Evolutionary conservation across 1,284 basidiomycete genomes (phyloP), one percentile per base, ranked within the genome.

Genomic region (Tilletia indica): DNA sequence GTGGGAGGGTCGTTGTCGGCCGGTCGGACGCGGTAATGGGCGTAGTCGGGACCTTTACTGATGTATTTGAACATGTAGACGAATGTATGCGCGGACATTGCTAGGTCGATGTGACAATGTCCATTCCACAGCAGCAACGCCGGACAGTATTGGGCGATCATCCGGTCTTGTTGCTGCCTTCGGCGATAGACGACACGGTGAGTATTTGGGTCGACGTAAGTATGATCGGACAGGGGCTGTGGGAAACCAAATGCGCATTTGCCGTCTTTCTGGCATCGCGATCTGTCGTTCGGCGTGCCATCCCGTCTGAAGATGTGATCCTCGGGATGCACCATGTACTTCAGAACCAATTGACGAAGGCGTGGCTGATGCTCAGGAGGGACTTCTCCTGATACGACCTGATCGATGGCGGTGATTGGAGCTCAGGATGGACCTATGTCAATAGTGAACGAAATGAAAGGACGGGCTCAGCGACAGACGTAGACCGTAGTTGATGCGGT

Each of bases 51-150:
- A 19, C 51, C 51, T 31, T 54, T 54, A 31, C 4, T 6, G n/a
- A 54, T 54, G 51, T 54, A 54, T 54, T 54, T 54, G 51, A 54
- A 61, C 21, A 61, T 31, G 34, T 61, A 61, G 19, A 61, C 9
- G 34, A 61, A 61, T 14, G 58, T 16, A 4, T 61, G 19, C 6
- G 25, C 3, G 5, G 58, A 61, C 8, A 34, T 4, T 14, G 25
- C 14, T 4, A 61, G 4, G 8, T 61, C 58, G 25, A 61, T 61
- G 34, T 61, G 58, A 34, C 19, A 14, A 25, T 61, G 58, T 4
- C 58, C 58, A 8, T 61, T 31, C 58, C 58, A 61, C 25, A 25
- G 19, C 21, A 61, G 58, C 21, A 61, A 16, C 16, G 25, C 11
- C 3, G 58, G 58, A 14, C 16, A 36, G 21, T 61, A 61, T 31